Base-by-base conservation (phyloP, 768 basidiomycete species). In the Leccinum disarticulatum region DNA sequence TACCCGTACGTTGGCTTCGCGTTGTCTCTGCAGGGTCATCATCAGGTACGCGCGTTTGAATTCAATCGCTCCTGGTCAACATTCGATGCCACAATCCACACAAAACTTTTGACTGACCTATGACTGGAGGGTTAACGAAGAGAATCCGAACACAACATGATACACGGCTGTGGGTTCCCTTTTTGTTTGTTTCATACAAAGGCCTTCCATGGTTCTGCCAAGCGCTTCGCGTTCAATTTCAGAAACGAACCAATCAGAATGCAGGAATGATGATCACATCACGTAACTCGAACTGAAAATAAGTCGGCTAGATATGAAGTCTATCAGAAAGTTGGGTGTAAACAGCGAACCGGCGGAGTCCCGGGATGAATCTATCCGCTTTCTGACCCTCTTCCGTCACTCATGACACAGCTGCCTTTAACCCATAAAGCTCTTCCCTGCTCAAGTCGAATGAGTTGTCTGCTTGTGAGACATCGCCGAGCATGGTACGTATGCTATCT, bases 391-490 rank as follows among this genome's bases (percentile, higher is more conserved):
- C 52, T 57, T 49, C 51, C 60, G 60, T 64, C 48, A 61, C 51
- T 73, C 64, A 73, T 54, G 59, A 60, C 27, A 73, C 49, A 17
- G 63, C 70, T 28, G 38, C 47, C 53, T 62, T 67, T 56, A 73
- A 27, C 10, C 58, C 62, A 25, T 59, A 55, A 55, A 68, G 64
- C 54, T 73, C 72, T 43, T 69, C 71, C 54, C 58, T 57, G 27
- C 64, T 65, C 31, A 77, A 64, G 36, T 74, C 61, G 71, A 73
- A 74, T 58, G 52, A 31, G 52, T 74, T 61, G 33, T 59, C 61
- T 52, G 57, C 52, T 25, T 60, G 48, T 1, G 59, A 61, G 31
- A 68, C 62, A 9, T 56, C 54, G 36, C 62, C 59, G 6, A 81
- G 65, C 60, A 73, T 68, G 10, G 52, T 41, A 8, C 63, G 58